phyloP scores from a whole-genome alignment of 2,329 filamentous ascomycete genomes.

The Trichoderma brevicompactum region DNA sequence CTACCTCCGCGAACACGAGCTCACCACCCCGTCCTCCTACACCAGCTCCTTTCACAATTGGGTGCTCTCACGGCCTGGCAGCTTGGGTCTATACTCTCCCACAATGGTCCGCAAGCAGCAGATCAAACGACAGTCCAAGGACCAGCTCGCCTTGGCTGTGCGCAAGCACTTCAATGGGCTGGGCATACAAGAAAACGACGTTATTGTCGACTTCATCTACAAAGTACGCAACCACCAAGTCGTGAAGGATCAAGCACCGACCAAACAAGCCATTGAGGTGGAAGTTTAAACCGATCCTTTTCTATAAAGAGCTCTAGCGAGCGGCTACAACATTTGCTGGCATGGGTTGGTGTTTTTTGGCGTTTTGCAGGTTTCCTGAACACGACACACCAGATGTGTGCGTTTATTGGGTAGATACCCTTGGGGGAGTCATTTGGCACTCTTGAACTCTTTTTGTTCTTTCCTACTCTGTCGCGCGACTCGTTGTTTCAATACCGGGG shows the following conservation, averaged over 20 bases:
- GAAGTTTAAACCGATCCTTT: conserved; percentile 6
- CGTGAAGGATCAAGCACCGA: conserved; percentile 36
- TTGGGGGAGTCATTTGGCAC: conserved; percentile 2
- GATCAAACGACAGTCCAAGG: conserved; percentile 69
- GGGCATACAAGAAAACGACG: conserved; percentile 79
- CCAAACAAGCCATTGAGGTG: conserved; percentile 31
- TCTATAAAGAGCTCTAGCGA: neutral
- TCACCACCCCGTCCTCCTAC: conserved; percentile 73
- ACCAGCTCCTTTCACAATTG: conserved; percentile 64
- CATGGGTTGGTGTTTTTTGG: conserved; percentile 27
- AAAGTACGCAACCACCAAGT: conserved; percentile 55
- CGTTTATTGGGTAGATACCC: conserved; percentile 23
- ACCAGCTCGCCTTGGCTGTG: conserved; percentile 71
- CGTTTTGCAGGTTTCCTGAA: conserved; percentile 19
- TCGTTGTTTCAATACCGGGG: conserved; percentile 2
- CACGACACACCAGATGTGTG: conserved; percentile 20
- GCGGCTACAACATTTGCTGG: conserved; percentile 7
- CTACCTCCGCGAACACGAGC: conserved; percentile 74
- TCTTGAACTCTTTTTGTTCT: neutral
- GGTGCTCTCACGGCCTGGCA: conserved; percentile 62
- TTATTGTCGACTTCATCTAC: conserved; percentile 79
- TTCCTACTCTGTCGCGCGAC: conserved; percentile 8
- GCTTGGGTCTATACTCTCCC: conserved; percentile 73
- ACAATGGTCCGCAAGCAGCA: conserved; percentile 72
- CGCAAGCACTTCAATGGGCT: conserved; percentile 83